Evolutionary conservation across 345 rosid species (phyloP), one percentile per base, ranked within the genome.

Genomic region (Syzygium aqueum): DNA sequence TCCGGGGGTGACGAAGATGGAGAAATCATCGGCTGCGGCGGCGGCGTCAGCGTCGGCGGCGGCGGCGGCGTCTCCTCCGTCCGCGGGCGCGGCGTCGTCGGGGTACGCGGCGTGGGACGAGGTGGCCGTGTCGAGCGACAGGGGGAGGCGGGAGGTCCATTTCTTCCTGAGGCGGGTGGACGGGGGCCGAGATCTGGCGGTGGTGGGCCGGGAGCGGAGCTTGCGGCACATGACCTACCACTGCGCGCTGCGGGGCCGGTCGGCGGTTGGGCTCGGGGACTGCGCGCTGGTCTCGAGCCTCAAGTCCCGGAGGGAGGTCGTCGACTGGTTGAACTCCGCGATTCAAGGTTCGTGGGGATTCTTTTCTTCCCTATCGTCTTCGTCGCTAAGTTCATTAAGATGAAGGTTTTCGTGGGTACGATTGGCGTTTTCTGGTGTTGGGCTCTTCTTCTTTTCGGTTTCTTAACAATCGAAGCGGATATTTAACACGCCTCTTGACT

Each of bases 31-130:
- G n/a, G 37, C 78, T 25, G 28, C 84, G 25, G 88, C n/a, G 85
- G 84, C 86, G 85, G 28, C 78, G n/a, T 85, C 85, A 33, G 37
- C 37, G 37, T 28, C 30, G n/a, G 28, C 78, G n/a, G 37, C 84
- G 25, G 88, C n/a, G 85, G 84, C 82, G 87, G 77, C 28, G 40
- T 85, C 85, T 22, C 25, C 67, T 12, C 11, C 65, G 11, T 25
- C 30, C 65, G 80, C 78, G 15, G 43, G 67, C 88, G 54, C 84
- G 43, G n/a, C 84, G 88, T 87, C 93, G 90, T 78, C 91, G 50
- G 73, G 87, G 53, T 96, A 96, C 90, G 92, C 90, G 40, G 90
- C 95, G 54, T 96, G 99, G 99, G 95, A 90, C 83, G 96, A 95
- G 96, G 93, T 90, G 88, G 88, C 87, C 57, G 93, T 90, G 85